Conservation (phyloP, 2,329 filamentous ascomycete genomes). For the Epichloe sylvatica region DNA sequence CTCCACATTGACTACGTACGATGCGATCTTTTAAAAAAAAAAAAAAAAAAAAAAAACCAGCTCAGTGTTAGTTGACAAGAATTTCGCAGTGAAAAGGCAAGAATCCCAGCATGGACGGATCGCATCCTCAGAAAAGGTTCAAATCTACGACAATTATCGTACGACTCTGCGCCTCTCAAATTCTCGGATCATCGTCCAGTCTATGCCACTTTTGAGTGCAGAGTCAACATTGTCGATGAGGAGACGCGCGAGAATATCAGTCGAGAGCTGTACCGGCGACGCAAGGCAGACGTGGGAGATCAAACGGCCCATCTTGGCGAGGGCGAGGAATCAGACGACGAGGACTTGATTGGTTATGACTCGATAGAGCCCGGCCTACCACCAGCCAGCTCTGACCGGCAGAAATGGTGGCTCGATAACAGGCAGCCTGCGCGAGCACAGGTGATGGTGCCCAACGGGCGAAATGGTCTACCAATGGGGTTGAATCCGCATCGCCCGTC, state of each 20-base stretch:
- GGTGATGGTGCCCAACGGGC: slow-evolving; percentile 46
- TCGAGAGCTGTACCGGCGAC: slow-evolving; percentile 57
- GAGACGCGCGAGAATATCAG: slow-evolving; percentile 56
- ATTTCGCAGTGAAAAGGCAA: slow-evolving; percentile 61
- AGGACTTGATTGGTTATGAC: slow-evolving; percentile 69
- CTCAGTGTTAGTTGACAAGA: neutral
- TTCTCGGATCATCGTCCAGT: slow-evolving; percentile 97
- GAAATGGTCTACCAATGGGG: slow-evolving; percentile 38
- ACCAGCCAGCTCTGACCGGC: slow-evolving; percentile 51
- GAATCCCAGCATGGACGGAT: slow-evolving; percentile 96
- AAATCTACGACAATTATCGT: slow-evolving; percentile 69
- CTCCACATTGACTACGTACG: no score
- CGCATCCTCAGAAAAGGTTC: slow-evolving; percentile 76
- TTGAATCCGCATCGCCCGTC: slow-evolving; percentile 61
- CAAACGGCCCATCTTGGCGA: slow-evolving; percentile 40
- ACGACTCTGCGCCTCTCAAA: slow-evolving; percentile 65
- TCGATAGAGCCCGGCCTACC: slow-evolving; percentile 66
- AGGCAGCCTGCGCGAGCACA: slow-evolving; percentile 62
- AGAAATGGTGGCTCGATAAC: slow-evolving; percentile 58
- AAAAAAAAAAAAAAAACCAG: neutral
- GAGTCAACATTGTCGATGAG: slow-evolving; percentile 70
- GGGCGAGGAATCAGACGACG: slow-evolving; percentile 52
- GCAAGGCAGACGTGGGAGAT: slow-evolving; percentile 48
- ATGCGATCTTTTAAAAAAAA: neutral
- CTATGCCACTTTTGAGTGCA: slow-evolving; percentile 76